These are phyloP conservation scores for Aspergillus indologenus DNA, from an alignment of 495 filamentous ascomycete genomes.

Conservation along the genomic window DNA sequence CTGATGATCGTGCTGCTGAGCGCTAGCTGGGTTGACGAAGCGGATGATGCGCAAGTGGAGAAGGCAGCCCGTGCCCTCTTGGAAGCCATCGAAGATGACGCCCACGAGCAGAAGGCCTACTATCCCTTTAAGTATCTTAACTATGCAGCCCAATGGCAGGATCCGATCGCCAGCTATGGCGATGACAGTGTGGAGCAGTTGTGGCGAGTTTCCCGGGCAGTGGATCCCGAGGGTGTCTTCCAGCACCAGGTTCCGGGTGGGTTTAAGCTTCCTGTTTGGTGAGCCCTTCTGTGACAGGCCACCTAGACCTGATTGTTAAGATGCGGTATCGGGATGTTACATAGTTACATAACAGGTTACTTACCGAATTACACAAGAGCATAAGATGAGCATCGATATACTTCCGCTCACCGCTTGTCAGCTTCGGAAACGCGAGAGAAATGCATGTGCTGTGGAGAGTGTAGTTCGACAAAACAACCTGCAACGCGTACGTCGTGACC, in stretches of 20 bases:
- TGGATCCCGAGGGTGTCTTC: conserved; percentile 35
- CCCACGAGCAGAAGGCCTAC: conserved; percentile 10
- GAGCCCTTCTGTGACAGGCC: too few species aligned
- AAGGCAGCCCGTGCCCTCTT: conserved; percentile 12
- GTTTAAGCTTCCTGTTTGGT: conserved; percentile 9
- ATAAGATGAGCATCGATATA: too few species aligned
- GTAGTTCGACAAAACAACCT: too few species aligned
- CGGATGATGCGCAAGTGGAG: conserved; percentile 19
- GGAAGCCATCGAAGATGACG: conserved; percentile 15
- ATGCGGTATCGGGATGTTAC: too few species aligned
- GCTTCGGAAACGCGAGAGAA: too few species aligned
- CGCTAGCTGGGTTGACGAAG: conserved; percentile 19
- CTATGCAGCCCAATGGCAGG: conserved; percentile 25
- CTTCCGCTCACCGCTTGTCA: too few species aligned
- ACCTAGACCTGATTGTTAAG: too few species aligned
- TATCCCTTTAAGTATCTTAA: conserved; percentile 29
- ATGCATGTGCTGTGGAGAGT: too few species aligned
- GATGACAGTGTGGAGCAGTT: conserved; percentile 29
- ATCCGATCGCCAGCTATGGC: conserved; percentile 44
- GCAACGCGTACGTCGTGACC: too few species aligned
- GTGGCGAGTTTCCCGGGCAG: conserved; percentile 29
- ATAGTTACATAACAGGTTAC: too few species aligned
- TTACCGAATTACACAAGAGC: too few species aligned
- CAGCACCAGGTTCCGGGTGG: conserved; percentile 8
- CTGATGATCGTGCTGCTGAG: conserved; percentile 18